Percentiles rank a stretch among this genome's conserved stretches.
Evolutionary conservation across 2,329 filamentous ascomycete genomes (phyloP).

Genomic region (Sclerotinia subarctica): DNA sequence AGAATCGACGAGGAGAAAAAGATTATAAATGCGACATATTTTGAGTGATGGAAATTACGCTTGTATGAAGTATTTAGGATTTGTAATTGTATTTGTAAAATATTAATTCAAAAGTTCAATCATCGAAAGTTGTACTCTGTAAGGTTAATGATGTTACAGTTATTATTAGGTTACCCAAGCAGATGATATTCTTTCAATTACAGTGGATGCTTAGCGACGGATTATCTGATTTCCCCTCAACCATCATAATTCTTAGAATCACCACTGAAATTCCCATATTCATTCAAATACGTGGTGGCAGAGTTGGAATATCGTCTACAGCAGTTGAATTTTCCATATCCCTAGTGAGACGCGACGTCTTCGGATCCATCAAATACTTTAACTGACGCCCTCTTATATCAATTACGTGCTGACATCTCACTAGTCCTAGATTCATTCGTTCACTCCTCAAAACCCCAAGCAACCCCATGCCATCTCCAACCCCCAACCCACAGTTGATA

Average conservation of each 20-base stretch:
- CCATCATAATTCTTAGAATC: no score
- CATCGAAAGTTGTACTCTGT: no score
- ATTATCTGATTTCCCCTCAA: no score
- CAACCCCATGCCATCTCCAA: conserved; percentile 34
- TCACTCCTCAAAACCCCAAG: conserved; percentile 38
- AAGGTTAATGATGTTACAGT: no score
- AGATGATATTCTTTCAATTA: not conserved
- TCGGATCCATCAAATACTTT: not conserved
- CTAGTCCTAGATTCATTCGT: conserved; percentile 36
- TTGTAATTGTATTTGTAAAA: not conserved
- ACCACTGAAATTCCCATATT: no score
- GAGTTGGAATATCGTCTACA: conserved; percentile 40
- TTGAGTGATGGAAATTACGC: not conserved
- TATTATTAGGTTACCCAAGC: no score
- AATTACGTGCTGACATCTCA: not conserved
- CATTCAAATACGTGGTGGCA: conserved; percentile 31
- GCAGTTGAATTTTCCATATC: not conserved
- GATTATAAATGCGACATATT: not conserved
- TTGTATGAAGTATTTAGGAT: not conserved
- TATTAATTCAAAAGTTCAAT: no score
- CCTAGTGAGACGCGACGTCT: not conserved
- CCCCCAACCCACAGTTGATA: conserved; percentile 22
- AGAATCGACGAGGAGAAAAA: not conserved
- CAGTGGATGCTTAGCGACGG: not conserved
- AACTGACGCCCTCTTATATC: not conserved